Conservation (phyloP, 2,329 filamentous ascomycete species). For the Clonostachys rosea region DNA sequence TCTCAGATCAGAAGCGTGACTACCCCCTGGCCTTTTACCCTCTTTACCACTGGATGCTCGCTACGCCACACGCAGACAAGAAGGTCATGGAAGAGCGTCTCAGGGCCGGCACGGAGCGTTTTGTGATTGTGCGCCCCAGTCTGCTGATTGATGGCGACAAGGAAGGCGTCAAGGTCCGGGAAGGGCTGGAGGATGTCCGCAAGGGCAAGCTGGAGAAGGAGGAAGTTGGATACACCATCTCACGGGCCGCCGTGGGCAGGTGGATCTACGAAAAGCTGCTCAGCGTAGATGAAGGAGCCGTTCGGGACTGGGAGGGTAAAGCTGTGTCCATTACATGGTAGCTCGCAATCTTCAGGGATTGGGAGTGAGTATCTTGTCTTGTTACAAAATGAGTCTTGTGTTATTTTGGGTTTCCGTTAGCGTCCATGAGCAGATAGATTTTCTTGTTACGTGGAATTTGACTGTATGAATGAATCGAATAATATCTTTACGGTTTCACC, state of each 20-base stretch:
- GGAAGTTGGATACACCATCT: constrained; percentile 34
- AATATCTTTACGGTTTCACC: no score
- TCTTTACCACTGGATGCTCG: constrained; percentile 29
- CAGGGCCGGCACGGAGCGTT: constrained; percentile 12
- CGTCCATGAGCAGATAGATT: no score
- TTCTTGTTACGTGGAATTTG: no score
- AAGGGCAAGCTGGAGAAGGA: constrained; percentile 20
- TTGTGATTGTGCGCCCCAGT: constrained; percentile 21
- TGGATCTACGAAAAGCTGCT: constrained; percentile 34
- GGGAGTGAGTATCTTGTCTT: no score
- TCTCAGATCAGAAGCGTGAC: constrained; percentile 22
- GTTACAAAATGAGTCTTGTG: no score
- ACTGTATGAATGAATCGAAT: no score
- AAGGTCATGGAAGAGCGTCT: constrained; percentile 28
- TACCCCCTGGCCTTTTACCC: constrained; percentile 28
- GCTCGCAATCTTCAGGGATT: no score
- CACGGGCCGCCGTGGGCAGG: constrained; percentile 31
- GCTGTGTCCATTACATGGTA: constrained; percentile 2
- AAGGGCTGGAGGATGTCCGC: constrained; percentile 23
- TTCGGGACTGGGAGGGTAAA: constrained; percentile 2
- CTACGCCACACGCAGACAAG: constrained; percentile 36
- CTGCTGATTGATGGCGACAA: constrained; percentile 17
- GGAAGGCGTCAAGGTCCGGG: constrained; percentile 11
- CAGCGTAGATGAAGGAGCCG: constrained; percentile 1
- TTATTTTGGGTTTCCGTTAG: no score